Evolutionary conservation across 2,329 filamentous ascomycete species (phyloP), one percentile per base, ranked within the genome.

Genomic region (Lasiodiplodia sp.): DNA sequence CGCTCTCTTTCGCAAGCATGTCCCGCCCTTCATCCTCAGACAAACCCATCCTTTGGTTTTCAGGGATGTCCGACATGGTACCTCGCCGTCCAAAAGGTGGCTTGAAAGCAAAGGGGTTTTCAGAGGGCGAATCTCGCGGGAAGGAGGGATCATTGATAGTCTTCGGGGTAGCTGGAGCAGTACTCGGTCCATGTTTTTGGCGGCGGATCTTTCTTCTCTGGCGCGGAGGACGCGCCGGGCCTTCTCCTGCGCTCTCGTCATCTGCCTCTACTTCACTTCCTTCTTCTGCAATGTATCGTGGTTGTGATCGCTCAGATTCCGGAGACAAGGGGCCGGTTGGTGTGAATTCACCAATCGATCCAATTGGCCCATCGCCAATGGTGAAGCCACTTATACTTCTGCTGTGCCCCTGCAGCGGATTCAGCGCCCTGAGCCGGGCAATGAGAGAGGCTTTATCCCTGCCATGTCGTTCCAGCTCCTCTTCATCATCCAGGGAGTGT

Each of bases 201-300:
- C 89, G 83, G 70, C 86, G 85, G 73, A 85, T 89, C 76, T 87
- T 88, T 71, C 88, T 87, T 78, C 89, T 90, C 78, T 86, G 89
- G 21, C 82, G 81, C n/a, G 73, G 70, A 57, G 81, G 78, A 11
- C 75, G 73, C 4, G 77, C 78, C 6, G 78, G 77, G 14, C 79
- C 81, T 70, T 97, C 94, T 65, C 94, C 93, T 0, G 90, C 92
- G 55, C 93, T 97, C 76, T 96, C 94, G 1, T 91, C 92, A 77
- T 96, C 93, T 0, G 91, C 90, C 75, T 92, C 90, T 16, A 85
- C 88, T 77, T 94, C 92, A 77, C 89, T 92, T 23, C 88, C 89
- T 70, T 86, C 86, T 69, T 87, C 86, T 86, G 86, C 71, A 88
- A 68, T 53, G 25, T 82, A 79, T 2, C 78, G 79, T 16, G 76